Conservation (phyloP, 2,329 filamentous ascomycete species). For the Mycosphaerella sp. region DNA sequence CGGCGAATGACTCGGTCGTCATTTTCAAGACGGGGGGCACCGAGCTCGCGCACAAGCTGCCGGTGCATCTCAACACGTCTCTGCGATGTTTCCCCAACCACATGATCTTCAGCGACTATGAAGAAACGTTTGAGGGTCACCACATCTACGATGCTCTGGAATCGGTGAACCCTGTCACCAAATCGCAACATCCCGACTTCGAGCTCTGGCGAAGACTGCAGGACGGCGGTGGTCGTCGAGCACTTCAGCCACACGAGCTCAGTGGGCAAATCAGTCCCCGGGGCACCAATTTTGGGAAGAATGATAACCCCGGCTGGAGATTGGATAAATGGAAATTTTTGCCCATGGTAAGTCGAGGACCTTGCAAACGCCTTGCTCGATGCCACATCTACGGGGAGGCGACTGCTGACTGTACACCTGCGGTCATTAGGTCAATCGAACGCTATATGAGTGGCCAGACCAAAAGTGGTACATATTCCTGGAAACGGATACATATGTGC, state of each 20-base stretch:
- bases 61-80: conserved; percentile 33
- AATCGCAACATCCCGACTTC: conserved; percentile 23
- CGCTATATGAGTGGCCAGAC: conserved; percentile 36
- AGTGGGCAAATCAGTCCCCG: conserved; percentile 14
- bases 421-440: conserved; percentile 36
- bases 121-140: conserved; percentile 32
- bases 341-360: conserved; percentile 35
- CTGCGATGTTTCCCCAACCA: conserved; percentile 32
- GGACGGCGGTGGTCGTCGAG: conserved; percentile 13
- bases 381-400: too few species aligned
- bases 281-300: conserved; percentile 13
- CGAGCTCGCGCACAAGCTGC: conserved; percentile 30
- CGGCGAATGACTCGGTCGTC: conserved; percentile 47
- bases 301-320: conserved; percentile 39
- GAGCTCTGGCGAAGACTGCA: conserved; percentile 23
- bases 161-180: conserved; percentile 15
- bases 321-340: conserved; percentile 52
- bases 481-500: conserved; percentile 52
- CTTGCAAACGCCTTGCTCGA: too few species aligned
- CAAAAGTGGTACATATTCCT: conserved; percentile 56
- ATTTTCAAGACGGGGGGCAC: conserved; percentile 39
- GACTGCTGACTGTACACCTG: too few species aligned
- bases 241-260: conserved; percentile 19
- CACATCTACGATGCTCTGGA: conserved; percentile 31
- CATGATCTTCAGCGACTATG: conserved; percentile 37